Conservation (phyloP, 768 basidiomycete species). For the Lactarius akahatsu region DNA sequence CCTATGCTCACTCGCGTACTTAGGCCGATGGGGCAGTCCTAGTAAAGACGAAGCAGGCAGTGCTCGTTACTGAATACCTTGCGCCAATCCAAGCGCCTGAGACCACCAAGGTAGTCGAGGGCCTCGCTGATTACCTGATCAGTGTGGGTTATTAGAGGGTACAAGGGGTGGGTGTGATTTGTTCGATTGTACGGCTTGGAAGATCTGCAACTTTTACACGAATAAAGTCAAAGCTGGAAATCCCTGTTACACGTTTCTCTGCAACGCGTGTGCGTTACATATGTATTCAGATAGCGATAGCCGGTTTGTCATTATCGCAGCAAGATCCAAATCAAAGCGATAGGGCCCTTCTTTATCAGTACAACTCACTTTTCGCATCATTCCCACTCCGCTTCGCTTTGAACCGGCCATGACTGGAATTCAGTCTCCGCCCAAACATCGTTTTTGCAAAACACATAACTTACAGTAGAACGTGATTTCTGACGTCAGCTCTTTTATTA, state of each 20-base stretch:
- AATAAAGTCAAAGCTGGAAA: background rate
- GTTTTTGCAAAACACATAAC: too few species aligned
- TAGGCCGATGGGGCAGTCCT: constrained; percentile 73
- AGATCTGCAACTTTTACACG: constrained; percentile 9
- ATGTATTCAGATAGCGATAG: constrained; percentile 10
- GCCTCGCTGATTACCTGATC: constrained; percentile 78
- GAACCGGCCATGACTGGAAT: too few species aligned
- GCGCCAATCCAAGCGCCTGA: constrained; percentile 67
- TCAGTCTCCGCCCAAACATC: too few species aligned
- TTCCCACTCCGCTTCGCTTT: too few species aligned
- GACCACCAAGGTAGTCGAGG: constrained; percentile 61
- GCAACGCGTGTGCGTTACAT: background rate
- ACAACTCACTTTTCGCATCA: too few species aligned
- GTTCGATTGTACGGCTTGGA: constrained; percentile 16
- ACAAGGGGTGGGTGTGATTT: background rate
- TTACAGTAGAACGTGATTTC: too few species aligned
- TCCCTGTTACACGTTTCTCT: background rate
- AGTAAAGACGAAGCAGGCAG: constrained; percentile 82
- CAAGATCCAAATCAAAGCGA: background rate
- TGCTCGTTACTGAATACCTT: constrained; percentile 75
- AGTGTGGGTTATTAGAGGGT: constrained; percentile 48
- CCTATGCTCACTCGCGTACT: constrained; percentile 13
- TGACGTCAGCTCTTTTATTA: too few species aligned
- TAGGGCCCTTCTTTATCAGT: background rate
- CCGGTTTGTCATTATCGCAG: background rate